phyloP scores from a whole-genome alignment of 1,139 yeast genomes.

The Suhomyces taliae region DNA sequence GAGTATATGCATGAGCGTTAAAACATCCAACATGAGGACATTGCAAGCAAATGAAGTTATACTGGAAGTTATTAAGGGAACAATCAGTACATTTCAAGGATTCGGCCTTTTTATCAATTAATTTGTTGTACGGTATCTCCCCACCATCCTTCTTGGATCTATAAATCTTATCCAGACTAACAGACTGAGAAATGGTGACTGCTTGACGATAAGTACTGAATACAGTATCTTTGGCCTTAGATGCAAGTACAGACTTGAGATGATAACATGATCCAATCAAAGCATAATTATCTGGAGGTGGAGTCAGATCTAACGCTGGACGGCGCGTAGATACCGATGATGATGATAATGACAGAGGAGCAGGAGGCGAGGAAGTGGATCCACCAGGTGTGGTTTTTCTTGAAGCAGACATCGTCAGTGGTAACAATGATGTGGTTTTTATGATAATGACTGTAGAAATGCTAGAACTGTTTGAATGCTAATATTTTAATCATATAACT shows the following conservation, averaged over 20 bases:
- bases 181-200: slow-evolving; percentile 45
- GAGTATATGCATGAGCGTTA: slow-evolving; percentile 47
- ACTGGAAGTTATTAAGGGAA: slow-evolving; percentile 43
- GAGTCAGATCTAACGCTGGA: slow-evolving; percentile 16
- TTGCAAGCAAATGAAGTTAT: slow-evolving; percentile 70
- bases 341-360: background rate
- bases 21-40: slow-evolving; percentile 84
- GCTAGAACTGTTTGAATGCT: background rate
- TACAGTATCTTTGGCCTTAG: slow-evolving; percentile 57
- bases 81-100: slow-evolving; percentile 56
- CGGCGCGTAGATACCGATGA: slow-evolving; percentile 2
- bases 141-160: slow-evolving; percentile 33
- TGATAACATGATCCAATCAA: slow-evolving; percentile 54
- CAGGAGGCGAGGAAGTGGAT: no score
- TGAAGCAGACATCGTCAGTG: slow-evolving; percentile 8
- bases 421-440: background rate
- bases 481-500: no score
- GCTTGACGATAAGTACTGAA: slow-evolving; percentile 60
- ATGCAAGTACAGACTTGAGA: slow-evolving; percentile 50
- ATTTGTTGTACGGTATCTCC: slow-evolving; percentile 26
- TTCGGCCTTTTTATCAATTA: slow-evolving; percentile 40
- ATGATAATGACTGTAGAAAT: background rate
- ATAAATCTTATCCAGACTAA: slow-evolving; percentile 22
- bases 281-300: slow-evolving; percentile 29
- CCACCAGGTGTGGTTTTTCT: slow-evolving; percentile 2